Conservation (phyloP, 176 grass and related monocot species). For the Tillandsia fasciculata region DNA sequence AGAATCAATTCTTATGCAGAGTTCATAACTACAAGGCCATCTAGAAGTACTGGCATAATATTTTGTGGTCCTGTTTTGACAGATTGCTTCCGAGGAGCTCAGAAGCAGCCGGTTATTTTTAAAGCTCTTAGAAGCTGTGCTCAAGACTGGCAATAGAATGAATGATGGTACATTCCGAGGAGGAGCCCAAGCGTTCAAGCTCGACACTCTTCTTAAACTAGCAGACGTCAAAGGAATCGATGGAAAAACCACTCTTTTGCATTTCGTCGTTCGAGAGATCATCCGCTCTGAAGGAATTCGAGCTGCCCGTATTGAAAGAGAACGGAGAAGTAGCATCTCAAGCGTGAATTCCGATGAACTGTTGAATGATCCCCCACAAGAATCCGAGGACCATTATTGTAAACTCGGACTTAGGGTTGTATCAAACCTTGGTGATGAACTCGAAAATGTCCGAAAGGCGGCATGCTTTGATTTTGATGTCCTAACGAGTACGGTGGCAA, state of each 20-base stretch:
- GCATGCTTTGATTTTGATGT: constrained; percentile 57
- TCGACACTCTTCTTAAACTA: constrained; percentile 80
- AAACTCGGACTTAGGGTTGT: constrained; percentile 60
- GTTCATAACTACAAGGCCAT: too few relatives aligned
- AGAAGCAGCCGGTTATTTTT: constrained; percentile 60
- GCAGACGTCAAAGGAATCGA: constrained; percentile 75
- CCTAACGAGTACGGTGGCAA: constrained; percentile 43
- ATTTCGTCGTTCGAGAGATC: constrained; percentile 85
- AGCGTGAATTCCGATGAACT: constrained; percentile 15
- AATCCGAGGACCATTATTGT: constrained; percentile 49
- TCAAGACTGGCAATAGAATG: constrained; percentile 86
- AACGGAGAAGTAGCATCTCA: constrained; percentile 23
- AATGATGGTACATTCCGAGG: constrained; percentile 84
- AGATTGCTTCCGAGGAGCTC: constrained; percentile 81
- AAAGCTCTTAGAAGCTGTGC: constrained; percentile 85
- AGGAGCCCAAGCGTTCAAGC: constrained; percentile 74
- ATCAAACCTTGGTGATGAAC: constrained; percentile 52
- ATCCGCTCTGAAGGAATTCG: constrained; percentile 66
- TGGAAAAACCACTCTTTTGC: constrained; percentile 79
- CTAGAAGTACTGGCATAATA: not conserved
- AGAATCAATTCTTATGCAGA: too few relatives aligned
- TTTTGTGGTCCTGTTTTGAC: not conserved
- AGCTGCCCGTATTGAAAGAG: constrained; percentile 34
- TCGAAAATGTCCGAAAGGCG: constrained; percentile 69
- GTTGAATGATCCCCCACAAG: constrained; percentile 21